A percentile compares a stretch with the other conserved stretches of the same genome.
Conservation (phyloP, 2,329 filamentous ascomycete genomes). For the Alternaria triticimaculans region DNA sequence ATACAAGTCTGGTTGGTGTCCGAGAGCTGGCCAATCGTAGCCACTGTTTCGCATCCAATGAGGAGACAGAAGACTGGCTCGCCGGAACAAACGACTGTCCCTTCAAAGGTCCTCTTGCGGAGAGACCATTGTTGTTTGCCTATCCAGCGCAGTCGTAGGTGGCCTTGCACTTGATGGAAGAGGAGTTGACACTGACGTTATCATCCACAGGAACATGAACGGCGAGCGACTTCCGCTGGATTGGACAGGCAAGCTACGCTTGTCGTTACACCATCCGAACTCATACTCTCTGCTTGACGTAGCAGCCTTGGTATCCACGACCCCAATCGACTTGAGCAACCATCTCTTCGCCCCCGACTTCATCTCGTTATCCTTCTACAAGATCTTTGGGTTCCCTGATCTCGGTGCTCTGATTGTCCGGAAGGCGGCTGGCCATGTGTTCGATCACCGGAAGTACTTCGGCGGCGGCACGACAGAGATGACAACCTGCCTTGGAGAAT, state of each 20-base stretch:
- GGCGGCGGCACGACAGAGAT: conserved; percentile 70
- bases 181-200: background rate
- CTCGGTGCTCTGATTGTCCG: conserved; percentile 84
- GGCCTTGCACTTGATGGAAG: background rate
- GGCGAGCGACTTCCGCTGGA: conserved; percentile 74
- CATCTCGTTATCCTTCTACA: conserved; percentile 85
- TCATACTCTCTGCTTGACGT: conserved; percentile 75
- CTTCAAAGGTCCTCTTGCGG: conserved; percentile 16
- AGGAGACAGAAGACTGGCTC: conserved; percentile 71
- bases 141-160: conserved; percentile 79
- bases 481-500: conserved; percentile 60
- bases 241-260: conserved; percentile 55
- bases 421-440: conserved; percentile 67
- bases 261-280: conserved; percentile 49
- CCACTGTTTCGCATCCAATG: conserved; percentile 68
- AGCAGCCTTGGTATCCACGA: conserved; percentile 69
- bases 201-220: conserved; percentile 70
- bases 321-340: conserved; percentile 63
- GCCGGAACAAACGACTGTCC: background rate
- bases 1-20: conserved; percentile 85
- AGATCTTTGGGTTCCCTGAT: conserved; percentile 95
- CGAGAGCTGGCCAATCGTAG: conserved; percentile 70
- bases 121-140: conserved; percentile 64
- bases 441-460: conserved; percentile 66
- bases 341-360: conserved; percentile 76